Conservation (phyloP, 495 filamentous ascomycete species). For the Choiromyces venosus region DNA sequence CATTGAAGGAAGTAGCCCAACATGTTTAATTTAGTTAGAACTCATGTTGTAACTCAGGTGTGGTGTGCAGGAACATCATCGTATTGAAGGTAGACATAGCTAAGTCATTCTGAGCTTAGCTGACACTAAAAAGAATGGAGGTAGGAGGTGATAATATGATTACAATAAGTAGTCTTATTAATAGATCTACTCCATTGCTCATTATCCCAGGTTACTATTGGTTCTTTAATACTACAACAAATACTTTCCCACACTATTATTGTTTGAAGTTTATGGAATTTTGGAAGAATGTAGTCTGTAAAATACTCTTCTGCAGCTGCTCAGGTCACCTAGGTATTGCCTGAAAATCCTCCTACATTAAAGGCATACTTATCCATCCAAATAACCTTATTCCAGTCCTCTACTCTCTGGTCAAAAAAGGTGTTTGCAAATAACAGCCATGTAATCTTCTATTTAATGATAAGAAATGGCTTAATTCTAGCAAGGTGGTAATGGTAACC, state of each 20-base stretch:
- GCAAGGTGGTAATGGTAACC: neutral
- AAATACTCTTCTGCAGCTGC: neutral
- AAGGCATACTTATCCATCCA: neutral
- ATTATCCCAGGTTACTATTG: neutral
- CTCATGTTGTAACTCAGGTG: neutral
- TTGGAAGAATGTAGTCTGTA: neutral
- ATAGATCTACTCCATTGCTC: neutral
- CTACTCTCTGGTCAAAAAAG: neutral
- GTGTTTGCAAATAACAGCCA: neutral
- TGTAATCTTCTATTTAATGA: neutral
- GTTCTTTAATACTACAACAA: neutral
- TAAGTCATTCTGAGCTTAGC: neutral
- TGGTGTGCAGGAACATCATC: neutral
- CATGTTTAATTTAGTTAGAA: neutral
- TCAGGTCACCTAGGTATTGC: neutral
- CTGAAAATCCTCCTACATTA: neutral
- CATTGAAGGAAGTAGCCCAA: neutral
- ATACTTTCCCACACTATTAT: neutral
- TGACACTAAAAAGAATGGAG: neutral
- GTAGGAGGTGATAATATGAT: neutral
- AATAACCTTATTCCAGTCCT: neutral
- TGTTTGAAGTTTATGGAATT: neutral
- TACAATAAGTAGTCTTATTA: neutral
- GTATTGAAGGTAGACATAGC: neutral
- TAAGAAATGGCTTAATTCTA: neutral